phyloP scores from a whole-genome alignment of 1,284 basidiomycete species.

The Trichosporon asahii region DNA sequence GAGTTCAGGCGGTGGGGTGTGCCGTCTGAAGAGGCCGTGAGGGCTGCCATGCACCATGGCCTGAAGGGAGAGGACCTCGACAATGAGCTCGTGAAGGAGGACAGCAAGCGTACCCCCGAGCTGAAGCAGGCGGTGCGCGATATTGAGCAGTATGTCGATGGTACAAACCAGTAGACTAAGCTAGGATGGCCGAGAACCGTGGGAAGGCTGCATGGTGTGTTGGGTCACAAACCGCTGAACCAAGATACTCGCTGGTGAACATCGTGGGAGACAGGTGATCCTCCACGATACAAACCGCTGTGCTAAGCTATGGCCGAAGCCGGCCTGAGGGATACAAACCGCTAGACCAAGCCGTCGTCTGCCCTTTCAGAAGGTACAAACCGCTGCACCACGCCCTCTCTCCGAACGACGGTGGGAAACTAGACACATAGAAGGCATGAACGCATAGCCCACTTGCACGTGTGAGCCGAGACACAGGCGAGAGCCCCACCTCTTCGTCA shows the following conservation, averaged over 20 bases:
- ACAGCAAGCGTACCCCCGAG: background rate
- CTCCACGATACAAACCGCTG: background rate
- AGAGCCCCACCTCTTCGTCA: background rate
- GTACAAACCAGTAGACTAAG: background rate
- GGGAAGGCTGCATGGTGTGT: background rate
- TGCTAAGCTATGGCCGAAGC: no score
- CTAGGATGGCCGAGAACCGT: background rate
- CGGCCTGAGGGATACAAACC: background rate
- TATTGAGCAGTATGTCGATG: background rate
- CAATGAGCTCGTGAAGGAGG: background rate
- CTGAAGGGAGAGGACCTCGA: background rate
- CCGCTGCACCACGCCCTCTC: background rate
- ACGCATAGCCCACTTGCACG: background rate
- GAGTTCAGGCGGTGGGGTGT: conserved; percentile 3
- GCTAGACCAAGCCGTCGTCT: background rate
- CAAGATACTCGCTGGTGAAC: background rate
- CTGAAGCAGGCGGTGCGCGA: background rate
- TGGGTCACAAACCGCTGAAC: background rate
- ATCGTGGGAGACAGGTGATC: no score
- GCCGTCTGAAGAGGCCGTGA: conserved; percentile 2
- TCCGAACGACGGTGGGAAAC: background rate
- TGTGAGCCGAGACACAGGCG: background rate
- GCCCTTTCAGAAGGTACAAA: background rate
- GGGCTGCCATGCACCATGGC: background rate
- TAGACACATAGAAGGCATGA: background rate